A percentile compares a stretch with the other conserved stretches of the same genome.
These are phyloP conservation scores for Stropharia rugosoannulata DNA, from an alignment of 768 basidiomycete species.

Conservation along the genomic window DNA sequence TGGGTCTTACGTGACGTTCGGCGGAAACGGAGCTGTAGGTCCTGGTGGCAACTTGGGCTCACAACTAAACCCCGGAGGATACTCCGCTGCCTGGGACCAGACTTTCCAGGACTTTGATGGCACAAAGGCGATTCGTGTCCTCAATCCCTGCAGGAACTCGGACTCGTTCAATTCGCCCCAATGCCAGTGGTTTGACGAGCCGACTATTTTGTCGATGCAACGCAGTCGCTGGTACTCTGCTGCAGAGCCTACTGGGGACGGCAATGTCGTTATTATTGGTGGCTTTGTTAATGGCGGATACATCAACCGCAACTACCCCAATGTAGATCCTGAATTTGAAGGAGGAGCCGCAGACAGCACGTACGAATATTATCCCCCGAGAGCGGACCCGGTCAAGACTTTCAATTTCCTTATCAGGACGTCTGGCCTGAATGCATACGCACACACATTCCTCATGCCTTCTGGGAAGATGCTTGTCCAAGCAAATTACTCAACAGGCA, in stretches of 20 bases:
- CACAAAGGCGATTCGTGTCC: slow-evolving; percentile 72
- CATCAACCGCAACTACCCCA: slow-evolving; percentile 74
- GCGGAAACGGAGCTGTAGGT: slow-evolving; percentile 79
- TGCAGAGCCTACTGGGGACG: slow-evolving; percentile 74
- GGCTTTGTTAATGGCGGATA: slow-evolving; percentile 80
- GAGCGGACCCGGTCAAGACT: slow-evolving; percentile 40
- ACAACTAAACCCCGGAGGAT: slow-evolving; percentile 43
- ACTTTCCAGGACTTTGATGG: slow-evolving; percentile 83
- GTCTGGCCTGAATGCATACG: slow-evolving; percentile 77
- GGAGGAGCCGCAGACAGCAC: slow-evolving; percentile 81
- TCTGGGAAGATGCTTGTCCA: slow-evolving; percentile 82
- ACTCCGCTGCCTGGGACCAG: slow-evolving; percentile 56
- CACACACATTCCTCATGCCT: slow-evolving; percentile 71
- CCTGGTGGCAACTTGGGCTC: slow-evolving; percentile 63
- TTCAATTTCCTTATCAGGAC: slow-evolving; percentile 72
- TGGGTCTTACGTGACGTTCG: slow-evolving; percentile 72
- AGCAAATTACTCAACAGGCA: slow-evolving; percentile 77
- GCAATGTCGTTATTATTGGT: slow-evolving; percentile 77
- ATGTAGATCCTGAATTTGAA: slow-evolving; percentile 57
- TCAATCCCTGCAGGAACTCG: slow-evolving; percentile 66
- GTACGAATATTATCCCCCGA: slow-evolving; percentile 79
- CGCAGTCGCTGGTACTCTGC: slow-evolving; percentile 77
- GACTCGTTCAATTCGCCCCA: slow-evolving; percentile 45
- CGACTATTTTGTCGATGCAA: slow-evolving; percentile 62
- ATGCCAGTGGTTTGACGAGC: slow-evolving; percentile 77